Evolutionary conservation across 1,139 yeast species (phyloP), one percentile per base, ranked within the genome.

Genomic region (Meyerozyma carpophila): DNA sequence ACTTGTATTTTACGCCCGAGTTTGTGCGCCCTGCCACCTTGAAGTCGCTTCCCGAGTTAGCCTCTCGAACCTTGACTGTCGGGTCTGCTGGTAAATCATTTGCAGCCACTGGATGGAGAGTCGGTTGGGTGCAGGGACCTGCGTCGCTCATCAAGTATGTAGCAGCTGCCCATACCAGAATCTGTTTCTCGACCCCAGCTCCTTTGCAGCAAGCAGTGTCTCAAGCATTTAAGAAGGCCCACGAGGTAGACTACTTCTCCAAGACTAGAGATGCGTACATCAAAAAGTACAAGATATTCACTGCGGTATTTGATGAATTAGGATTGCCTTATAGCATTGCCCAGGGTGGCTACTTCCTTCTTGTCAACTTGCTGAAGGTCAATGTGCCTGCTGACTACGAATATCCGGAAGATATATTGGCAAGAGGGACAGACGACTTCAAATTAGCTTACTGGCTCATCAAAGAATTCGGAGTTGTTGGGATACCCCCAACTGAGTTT

Each of bases 21-120:
- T 90, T 91, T 66, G 82, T 91, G 7, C 78, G 98, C 58, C 86
- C 95, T 42, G 96, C 97, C 2, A 79, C 87, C 2, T 68, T 93
- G 45, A 70, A 82, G 5, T 44, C 47, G n/a, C 65, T 73, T 46
- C 90, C 91, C 3, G 96, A 89, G 56, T 77, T 90, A 48, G 83
- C 80, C 26, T 79, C 80, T 44, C 71, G 93, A 55, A 88, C 97
- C 0, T 69, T 93, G 46, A 84, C 97, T 6, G 95, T 93, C 16
- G 98, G 98, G 0, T 88, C 96, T 27, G 98, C 97, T 5, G 98
- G 98, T 48, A 93, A 93, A 66, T 83, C 96, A 0, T 93, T 93
- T 69, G 95, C 96, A 24, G 96, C 96, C 36, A 93, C 98, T 24
- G 98, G 98, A 44, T 93, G 98, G 97, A 82, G 98, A 70, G 79